A percentile compares a stretch with the other conserved stretches of the same genome.
phyloP scores from a whole-genome alignment of 345 rosid genomes.

The Bruguiera sexangula region DNA sequence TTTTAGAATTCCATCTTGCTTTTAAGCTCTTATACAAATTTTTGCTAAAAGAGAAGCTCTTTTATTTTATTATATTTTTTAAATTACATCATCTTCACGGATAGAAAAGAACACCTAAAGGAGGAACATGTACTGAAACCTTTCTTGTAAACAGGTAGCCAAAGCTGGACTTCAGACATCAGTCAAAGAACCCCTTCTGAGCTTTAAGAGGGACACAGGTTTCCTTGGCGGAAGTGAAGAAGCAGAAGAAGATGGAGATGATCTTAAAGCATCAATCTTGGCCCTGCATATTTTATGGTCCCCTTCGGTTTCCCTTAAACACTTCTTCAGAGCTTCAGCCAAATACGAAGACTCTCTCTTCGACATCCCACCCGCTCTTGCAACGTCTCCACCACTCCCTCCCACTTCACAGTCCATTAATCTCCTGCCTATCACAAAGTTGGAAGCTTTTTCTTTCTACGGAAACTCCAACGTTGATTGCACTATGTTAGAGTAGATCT shows the following conservation, averaged over 20 bases:
- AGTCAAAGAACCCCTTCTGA: slow-evolving; percentile 34
- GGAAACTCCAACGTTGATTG: too few species aligned
- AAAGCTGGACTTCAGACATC: slow-evolving; percentile 25
- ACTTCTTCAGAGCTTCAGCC: slow-evolving; percentile 30
- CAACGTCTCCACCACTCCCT: not conserved
- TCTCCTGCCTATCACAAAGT: too few species aligned
- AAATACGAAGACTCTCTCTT: slow-evolving; percentile 17
- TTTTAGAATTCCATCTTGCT: too few species aligned
- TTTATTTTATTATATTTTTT: too few species aligned
- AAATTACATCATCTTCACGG: too few species aligned
- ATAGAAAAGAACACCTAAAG: too few species aligned
- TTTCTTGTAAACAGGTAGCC: slow-evolving; percentile 11
- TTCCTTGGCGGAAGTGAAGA: slow-evolving; percentile 1
- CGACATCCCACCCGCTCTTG: not conserved
- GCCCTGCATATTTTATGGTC: slow-evolving; percentile 40
- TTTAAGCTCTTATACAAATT: too few species aligned
- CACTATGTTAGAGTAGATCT: too few species aligned
- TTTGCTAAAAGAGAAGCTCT: too few species aligned
- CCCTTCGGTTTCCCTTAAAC: slow-evolving; percentile 36
- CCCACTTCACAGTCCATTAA: slow-evolving; percentile 3
- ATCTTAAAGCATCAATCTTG: slow-evolving; percentile 33
- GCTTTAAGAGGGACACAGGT: slow-evolving; percentile 17
- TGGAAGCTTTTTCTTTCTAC: too few species aligned
- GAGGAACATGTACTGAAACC: too few species aligned
- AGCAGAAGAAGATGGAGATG: slow-evolving; percentile 11